These are phyloP conservation scores for Drechslerella dactyloides DNA, from an alignment of 2,329 filamentous ascomycete species.

Conservation along the genomic window DNA sequence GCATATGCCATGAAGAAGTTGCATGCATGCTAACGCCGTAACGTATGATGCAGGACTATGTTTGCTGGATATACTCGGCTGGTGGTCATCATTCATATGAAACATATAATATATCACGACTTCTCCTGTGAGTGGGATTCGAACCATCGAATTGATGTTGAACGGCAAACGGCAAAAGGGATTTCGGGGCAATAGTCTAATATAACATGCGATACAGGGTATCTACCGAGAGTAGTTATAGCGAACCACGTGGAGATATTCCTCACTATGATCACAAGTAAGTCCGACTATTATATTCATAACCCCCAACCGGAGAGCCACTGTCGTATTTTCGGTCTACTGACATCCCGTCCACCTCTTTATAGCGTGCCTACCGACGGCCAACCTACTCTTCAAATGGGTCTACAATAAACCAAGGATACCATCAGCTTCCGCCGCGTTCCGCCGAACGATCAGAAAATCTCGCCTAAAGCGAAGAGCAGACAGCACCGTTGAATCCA, in stretches of 20 bases:
- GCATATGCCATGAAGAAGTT: too few species aligned
- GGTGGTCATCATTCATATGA: constrained; percentile 18
- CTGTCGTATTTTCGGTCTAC: too few species aligned
- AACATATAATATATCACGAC: constrained; percentile 21
- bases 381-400: constrained; percentile 49
- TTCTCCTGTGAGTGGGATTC: constrained; percentile 45
- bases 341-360: background rate
- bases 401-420: constrained; percentile 42
- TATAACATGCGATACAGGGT: constrained; percentile 13
- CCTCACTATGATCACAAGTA: constrained; percentile 38
- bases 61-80: constrained; percentile 31
- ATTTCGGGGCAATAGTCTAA: background rate
- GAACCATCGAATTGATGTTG: too few species aligned
- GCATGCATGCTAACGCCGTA: constrained; percentile 6
- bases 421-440: constrained; percentile 8
- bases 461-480: constrained; percentile 19
- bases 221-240: constrained; percentile 29
- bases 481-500: constrained; percentile 33
- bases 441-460: constrained; percentile 28
- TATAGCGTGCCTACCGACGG: constrained; percentile 43
- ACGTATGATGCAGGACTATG: constrained; percentile 20
- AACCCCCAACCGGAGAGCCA: too few species aligned
- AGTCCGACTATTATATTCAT: background rate
- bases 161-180: too few species aligned
- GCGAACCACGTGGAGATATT: constrained; percentile 42